phyloP scores from a whole-genome alignment of 306 rosid genomes.

The Trichosanthes cucumerina region DNA sequence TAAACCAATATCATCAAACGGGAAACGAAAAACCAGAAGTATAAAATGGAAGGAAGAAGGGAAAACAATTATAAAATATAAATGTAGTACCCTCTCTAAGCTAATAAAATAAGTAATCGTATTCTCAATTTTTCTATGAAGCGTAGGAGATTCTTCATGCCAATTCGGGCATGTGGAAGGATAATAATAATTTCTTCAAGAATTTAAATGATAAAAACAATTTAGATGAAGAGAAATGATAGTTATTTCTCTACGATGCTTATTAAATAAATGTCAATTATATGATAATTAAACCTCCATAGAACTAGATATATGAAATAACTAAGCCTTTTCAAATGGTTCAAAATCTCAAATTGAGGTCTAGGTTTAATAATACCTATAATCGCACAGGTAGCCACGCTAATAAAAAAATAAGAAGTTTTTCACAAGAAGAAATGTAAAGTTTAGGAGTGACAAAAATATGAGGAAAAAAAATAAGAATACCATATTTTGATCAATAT shows the following conservation, averaged over 20 bases:
- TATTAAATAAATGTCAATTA: background rate
- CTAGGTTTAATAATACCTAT: background rate
- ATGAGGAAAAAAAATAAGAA: conserved; percentile 5
- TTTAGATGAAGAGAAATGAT: background rate
- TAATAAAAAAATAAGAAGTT: background rate
- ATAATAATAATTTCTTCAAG: background rate
- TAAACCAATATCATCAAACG: too few relatives aligned
- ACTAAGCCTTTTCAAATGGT: background rate
- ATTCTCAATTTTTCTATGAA: background rate
- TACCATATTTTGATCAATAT: conserved; percentile 71
- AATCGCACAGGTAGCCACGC: background rate
- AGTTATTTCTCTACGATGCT: background rate
- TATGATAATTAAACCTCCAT: background rate
- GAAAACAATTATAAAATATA: background rate
- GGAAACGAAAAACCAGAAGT: too few relatives aligned
- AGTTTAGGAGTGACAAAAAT: background rate
- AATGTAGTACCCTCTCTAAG: background rate
- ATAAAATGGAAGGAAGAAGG: too few relatives aligned
- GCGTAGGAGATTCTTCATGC: background rate
- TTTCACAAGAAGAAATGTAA: background rate
- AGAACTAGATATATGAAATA: background rate
- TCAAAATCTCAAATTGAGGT: background rate
- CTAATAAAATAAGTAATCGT: background rate
- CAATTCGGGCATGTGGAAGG: background rate
- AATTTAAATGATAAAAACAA: background rate